These are phyloP conservation scores for Paramecium sexaurelia DNA, from an alignment of 73 alveolate genomes.

Conservation along the genomic window DNA sequence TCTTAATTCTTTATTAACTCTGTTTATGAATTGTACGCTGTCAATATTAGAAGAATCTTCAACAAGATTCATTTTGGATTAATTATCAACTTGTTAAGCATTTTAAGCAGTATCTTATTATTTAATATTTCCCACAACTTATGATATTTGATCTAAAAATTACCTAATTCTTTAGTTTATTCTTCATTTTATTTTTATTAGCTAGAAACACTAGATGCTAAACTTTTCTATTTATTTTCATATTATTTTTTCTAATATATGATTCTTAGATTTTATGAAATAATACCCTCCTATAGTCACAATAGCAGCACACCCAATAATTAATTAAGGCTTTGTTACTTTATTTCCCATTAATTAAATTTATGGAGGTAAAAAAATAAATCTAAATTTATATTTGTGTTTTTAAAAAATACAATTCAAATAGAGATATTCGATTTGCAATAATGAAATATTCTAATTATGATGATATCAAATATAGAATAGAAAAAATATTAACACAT, in stretches of 20 bases:
- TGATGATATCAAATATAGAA: too few species aligned
- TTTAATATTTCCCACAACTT: too few species aligned
- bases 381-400: background rate
- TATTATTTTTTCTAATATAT: background rate
- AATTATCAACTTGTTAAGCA: background rate
- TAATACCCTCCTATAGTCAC: background rate
- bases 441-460: too few species aligned
- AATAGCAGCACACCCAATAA: background rate
- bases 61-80: background rate
- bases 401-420: too few species aligned
- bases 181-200: background rate
- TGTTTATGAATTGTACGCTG: background rate
- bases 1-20: background rate
- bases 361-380: background rate
- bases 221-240: background rate
- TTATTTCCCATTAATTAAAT: background rate
- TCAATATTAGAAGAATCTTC: background rate
- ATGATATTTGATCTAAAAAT: too few species aligned
- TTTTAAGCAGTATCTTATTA: background rate
- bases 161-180: too few species aligned
- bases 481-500: too few species aligned
- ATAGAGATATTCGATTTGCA: too few species aligned
- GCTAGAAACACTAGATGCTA: background rate
- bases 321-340: background rate
- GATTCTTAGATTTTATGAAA: background rate